phyloP scores from a whole-genome alignment of 495 filamentous ascomycete genomes.

The Penicillium chermesinum region DNA sequence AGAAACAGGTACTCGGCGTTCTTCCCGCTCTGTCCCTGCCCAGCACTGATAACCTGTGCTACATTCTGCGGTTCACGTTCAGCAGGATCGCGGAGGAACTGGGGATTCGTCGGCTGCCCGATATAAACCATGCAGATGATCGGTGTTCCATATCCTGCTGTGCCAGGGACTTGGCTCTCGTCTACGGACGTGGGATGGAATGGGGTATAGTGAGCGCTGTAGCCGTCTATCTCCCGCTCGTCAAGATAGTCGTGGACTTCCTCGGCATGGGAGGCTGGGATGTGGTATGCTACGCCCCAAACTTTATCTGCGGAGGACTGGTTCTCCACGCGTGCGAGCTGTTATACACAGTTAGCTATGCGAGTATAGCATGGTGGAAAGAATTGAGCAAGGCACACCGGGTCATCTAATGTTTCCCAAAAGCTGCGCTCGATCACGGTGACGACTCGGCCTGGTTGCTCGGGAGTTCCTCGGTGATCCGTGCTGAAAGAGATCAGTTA shows the following conservation, averaged over 20 bases:
- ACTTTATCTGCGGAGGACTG: slow-evolving; percentile 53
- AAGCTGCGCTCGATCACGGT: slow-evolving; percentile 79
- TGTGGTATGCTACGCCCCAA: slow-evolving; percentile 94
- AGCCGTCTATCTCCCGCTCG: slow-evolving; percentile 95
- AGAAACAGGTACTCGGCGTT: slow-evolving; percentile 88
- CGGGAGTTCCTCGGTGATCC: slow-evolving; percentile 91
- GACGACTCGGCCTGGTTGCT: slow-evolving; percentile 82
- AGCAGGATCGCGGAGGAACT: slow-evolving; percentile 65
- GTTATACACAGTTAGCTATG: neutral
- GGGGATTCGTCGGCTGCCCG: slow-evolving; percentile 87
- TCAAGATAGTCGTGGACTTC: slow-evolving; percentile 90
- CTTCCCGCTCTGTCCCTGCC: slow-evolving; percentile 77
- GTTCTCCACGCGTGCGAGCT: slow-evolving; percentile 35
- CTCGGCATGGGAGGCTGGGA: slow-evolving; percentile 61
- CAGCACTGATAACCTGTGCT: slow-evolving; percentile 75
- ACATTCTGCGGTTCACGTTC: slow-evolving; percentile 74
- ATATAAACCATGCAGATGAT: slow-evolving; percentile 79
- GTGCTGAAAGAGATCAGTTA: slow-evolving; percentile 42
- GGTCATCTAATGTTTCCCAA: slow-evolving; percentile 75
- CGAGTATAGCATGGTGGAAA: neutral
- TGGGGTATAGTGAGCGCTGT: slow-evolving; percentile 80
- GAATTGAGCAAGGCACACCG: slow-evolving; percentile 16
- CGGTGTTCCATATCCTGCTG: neutral
- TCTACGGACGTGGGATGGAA: slow-evolving; percentile 56
- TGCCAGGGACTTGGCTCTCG: neutral